Evolutionary conservation across 106 monocot genomes (phyloP), one percentile per base, ranked within the genome.

Genomic region (Acorus calamus): DNA sequence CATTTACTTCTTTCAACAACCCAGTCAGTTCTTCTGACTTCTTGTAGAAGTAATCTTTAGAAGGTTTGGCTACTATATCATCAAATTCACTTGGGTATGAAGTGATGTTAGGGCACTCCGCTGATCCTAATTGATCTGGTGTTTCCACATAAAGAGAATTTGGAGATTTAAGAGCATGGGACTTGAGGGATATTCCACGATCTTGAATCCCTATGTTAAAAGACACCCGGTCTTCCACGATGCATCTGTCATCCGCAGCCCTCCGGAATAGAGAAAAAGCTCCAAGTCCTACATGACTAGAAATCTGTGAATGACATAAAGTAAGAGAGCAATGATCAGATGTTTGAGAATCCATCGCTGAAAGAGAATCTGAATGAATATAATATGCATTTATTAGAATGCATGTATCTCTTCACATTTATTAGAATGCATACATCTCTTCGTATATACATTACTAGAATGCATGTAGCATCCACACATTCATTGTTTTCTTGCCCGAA

Each of bases 41-140:
- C 45, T 42, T 68, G 53, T 83, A 72, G 60, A 69, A 44, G 41
- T 69, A 49, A 44, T 67, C 76, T 52, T 77, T 77, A 66, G 80
- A 46, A 80, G 83, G 82, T n/a, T 64, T 69, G 6, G 60, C 75
- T 13, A 78, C 80, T 64, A 90, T 80, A 50, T 96, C 87, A 63
- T 87, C 84, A 70, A 72, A 85, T 42, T 76, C 70, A 57, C 79
- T 78, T 11, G 71, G 73, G 61, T 80, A 90, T 1, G 78, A 75
- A 71, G 90, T 74, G 64, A 90, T 71, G 63, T 84, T 90, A 6
- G 90, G 87, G 43, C 78, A 82, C 66, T 96, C 87, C 6, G 49
- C 14, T 42, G 77, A 77, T 42, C 60, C 61, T 47, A 71, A 46
- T 11, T 77, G 60, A 53, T 80, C 66, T 28, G 76, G 66, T 41